phyloP scores from a whole-genome alignment of 2,329 filamentous ascomycete genomes.

The Alternaria rosae region DNA sequence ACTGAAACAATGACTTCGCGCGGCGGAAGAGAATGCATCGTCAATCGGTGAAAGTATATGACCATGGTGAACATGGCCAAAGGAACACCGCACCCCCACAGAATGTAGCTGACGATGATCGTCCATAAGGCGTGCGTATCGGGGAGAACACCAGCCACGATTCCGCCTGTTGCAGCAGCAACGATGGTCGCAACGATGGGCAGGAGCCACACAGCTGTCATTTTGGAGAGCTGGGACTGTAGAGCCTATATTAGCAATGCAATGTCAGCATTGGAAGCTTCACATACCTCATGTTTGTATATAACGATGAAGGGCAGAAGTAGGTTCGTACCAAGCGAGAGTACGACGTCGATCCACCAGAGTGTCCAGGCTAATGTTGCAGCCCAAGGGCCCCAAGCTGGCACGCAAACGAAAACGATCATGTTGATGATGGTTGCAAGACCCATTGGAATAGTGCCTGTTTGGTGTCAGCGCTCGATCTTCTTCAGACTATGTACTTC shows the following conservation, averaged over 20 bases:
- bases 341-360: constrained; percentile 56
- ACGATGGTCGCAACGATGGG: constrained; percentile 71
- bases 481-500: too few relatives aligned
- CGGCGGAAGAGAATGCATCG: constrained; percentile 67
- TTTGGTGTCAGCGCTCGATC: too few relatives aligned
- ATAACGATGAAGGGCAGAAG: too few relatives aligned
- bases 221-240: constrained; percentile 40
- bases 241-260: too few relatives aligned
- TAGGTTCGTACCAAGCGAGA: too few relatives aligned
- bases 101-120: constrained; percentile 67
- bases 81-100: constrained; percentile 69
- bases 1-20: constrained; percentile 70
- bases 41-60: constrained; percentile 72
- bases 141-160: constrained; percentile 65
- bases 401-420: constrained; percentile 65
- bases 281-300: too few relatives aligned
- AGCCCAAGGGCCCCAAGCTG: constrained; percentile 63
- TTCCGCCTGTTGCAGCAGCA: constrained; percentile 66
- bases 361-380: constrained; percentile 52
- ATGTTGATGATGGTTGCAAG: constrained; percentile 71
- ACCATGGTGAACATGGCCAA: constrained; percentile 66
- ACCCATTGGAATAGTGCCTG: constrained; percentile 72
- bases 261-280: too few relatives aligned
- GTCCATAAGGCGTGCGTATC: constrained; percentile 65
- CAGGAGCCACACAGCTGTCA: constrained; percentile 68